These are phyloP conservation scores for Daldinia decipiens DNA, from an alignment of 495 filamentous ascomycete genomes.

Conservation along the genomic window DNA sequence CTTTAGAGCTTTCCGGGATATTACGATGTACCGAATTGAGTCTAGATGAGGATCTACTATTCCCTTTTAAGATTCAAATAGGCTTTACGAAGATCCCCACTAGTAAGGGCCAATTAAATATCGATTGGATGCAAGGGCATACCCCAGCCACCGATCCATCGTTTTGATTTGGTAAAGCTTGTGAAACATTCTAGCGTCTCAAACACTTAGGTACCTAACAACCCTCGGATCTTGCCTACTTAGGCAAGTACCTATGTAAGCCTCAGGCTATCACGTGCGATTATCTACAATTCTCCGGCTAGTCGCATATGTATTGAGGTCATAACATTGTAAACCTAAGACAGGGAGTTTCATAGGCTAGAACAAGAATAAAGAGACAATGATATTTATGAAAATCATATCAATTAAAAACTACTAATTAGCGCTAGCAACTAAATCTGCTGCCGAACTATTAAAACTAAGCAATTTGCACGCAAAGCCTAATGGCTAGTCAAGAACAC, in stretches of 20 bases:
- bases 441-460: not conserved
- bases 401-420: not conserved
- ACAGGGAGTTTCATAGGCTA: no score
- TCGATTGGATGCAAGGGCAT: constrained; percentile 1
- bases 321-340: no score
- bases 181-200: constrained; percentile 12
- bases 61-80: constrained; percentile 3
- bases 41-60: constrained; percentile 4
- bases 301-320: not conserved
- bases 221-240: not conserved
- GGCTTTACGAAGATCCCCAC: constrained; percentile 5
- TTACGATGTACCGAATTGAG: constrained; percentile 2
- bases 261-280: not conserved
- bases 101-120: constrained; percentile 12
- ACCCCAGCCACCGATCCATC: constrained; percentile 2
- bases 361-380: no score
- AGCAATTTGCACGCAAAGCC: not conserved
- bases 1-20: not conserved
- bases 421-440: not conserved
- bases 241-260: constrained; percentile 19
- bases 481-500: not conserved
- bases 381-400: not conserved
- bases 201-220: not conserved
- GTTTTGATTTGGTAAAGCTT: constrained; percentile 15
- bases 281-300: not conserved